phyloP scores from a whole-genome alignment of 306 rosid species.

The Lathyrus oleraceus region DNA sequence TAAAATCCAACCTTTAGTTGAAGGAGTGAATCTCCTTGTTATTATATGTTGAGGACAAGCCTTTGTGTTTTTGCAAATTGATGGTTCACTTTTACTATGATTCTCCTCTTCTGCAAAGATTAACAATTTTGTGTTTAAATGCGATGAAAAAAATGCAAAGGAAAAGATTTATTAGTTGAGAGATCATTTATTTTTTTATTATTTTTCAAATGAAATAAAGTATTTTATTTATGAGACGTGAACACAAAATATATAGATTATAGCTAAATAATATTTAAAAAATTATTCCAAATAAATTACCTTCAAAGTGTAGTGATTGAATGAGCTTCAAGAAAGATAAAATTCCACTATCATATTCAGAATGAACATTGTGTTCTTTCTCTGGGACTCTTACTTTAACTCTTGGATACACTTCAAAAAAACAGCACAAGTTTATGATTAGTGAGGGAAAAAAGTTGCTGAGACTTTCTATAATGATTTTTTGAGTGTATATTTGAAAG shows the following conservation, averaged over 20 bases:
- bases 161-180: neutral
- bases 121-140: neutral
- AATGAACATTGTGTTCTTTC: slow-evolving; percentile 38
- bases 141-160: neutral
- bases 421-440: slow-evolving; percentile 3
- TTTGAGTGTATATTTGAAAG: neutral
- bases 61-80: slow-evolving; percentile 40
- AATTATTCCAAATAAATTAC: neutral
- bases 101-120: slow-evolving; percentile 40
- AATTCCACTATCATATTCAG: slow-evolving; percentile 31
- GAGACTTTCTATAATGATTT: neutral
- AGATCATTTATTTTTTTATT: neutral
- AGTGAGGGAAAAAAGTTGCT: neutral
- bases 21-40: slow-evolving; percentile 35
- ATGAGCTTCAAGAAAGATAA: slow-evolving; percentile 24
- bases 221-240: no score
- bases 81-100: slow-evolving; percentile 22
- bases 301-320: slow-evolving; percentile 40
- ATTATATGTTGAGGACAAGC: slow-evolving; percentile 18
- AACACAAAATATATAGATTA: neutral
- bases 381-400: slow-evolving; percentile 49
- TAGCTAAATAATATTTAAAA: slow-evolving; percentile 12
- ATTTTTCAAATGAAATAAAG: neutral
- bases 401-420: slow-evolving; percentile 55
- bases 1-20: slow-evolving; percentile 44